Evolutionary conservation across 768 basidiomycete genomes (phyloP), one percentile per base, ranked within the genome.

Genomic region (Lactifluus pinguis): DNA sequence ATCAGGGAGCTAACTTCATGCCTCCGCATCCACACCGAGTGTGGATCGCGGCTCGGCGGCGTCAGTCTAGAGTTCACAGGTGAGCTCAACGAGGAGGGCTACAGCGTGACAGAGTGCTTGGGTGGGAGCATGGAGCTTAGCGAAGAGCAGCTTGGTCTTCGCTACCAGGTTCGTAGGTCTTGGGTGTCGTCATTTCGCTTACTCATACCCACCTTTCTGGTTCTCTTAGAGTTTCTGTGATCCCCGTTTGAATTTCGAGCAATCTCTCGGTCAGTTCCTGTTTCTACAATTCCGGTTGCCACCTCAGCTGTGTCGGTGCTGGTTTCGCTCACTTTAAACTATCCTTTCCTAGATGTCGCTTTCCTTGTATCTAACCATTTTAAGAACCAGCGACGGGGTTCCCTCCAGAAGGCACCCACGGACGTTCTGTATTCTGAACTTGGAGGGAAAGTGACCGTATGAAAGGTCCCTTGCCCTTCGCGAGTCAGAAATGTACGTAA

Each of bases 121-220:
- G 97, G 97, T 5, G 97, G 95, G 1, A 95, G 92, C 65, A 98
- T 98, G 95, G 87, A 91, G 69, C 76, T 98, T 41, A 81, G 79
- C 49, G 95, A 98, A 71, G 89, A 94, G 65, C 80, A 97, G 71
- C 79, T 99, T 15, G 87, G 83, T n/a, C 74, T 95, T 71, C 79
- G 95, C 65, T 99, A 98, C 71, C 87, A 95, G 76, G 86, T 89
- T 13, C 17, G 78, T 56, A 17, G 6, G 9, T 9, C 55, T 19
- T 11, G 34, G 17, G 13, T 14, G 9, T 29, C 34, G 51, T 34
- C 49, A 30, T 50, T 59, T 25, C 6, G 42, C 29, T 25, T 25
- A 6, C 7, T 30, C 10, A 10, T 53, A 13, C 32, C 10, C 25
- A 6, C 6, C n/a, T 55, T 10, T 50, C 34, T 14, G 36, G 5